Percentiles rank a stretch among this genome's conserved stretches.
These are phyloP conservation scores for Phytopythium kandeliae DNA, from an alignment of 352 stramenopile genomes.

Conservation along the genomic window DNA sequence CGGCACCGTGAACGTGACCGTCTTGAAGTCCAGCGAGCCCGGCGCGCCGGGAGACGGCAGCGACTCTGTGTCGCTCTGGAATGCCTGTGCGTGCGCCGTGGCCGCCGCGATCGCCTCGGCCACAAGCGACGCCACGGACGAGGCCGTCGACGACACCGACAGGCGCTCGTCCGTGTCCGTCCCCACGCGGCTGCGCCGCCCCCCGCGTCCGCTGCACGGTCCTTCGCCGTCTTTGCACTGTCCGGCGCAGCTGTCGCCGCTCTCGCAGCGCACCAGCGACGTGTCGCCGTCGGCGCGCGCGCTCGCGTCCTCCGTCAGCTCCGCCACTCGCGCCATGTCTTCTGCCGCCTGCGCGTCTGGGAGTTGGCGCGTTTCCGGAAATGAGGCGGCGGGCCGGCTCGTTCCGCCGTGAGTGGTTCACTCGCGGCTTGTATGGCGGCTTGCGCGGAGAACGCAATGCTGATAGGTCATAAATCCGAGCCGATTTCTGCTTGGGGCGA, in stretches of 20 bases:
- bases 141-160: slow-evolving; percentile 6
- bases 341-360: not conserved
- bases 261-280: not conserved
- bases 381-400: not conserved
- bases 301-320: not conserved
- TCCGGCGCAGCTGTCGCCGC: not conserved
- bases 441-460: too few relatives aligned
- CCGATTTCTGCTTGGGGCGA: not conserved
- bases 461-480: too few relatives aligned
- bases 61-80: not conserved
- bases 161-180: slow-evolving; percentile 4
- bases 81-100: not conserved
- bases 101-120: slow-evolving; percentile 5
- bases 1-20: slow-evolving; percentile 28
- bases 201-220: not conserved
- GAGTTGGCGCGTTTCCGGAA: not conserved
- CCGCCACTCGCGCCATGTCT: not conserved
- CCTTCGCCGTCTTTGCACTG: not conserved
- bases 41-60: slow-evolving; percentile 22
- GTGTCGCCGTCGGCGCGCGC: not conserved
- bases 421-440: not conserved
- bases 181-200: not conserved
- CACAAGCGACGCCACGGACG: slow-evolving; percentile 6
- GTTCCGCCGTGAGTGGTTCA: not conserved
- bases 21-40: slow-evolving; percentile 37